A percentile compares a stretch with the other conserved stretches of the same genome.
Conservation (phyloP, 176 grass and related monocot species). For the Chrysopogon serrulatus region DNA sequence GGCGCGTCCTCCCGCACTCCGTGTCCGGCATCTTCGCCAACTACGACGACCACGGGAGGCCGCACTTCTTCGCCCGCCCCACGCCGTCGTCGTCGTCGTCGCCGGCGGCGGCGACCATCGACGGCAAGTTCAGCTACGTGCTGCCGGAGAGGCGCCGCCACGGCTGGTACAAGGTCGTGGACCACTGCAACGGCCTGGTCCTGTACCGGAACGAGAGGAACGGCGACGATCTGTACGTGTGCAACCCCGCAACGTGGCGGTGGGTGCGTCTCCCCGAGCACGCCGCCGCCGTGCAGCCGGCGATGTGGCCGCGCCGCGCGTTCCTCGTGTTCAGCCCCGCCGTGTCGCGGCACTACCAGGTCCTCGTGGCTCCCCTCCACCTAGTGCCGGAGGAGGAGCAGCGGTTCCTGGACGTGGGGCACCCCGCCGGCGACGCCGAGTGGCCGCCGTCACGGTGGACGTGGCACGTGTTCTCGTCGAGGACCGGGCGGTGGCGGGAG, state of each 20-base stretch:
- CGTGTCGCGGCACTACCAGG: neutral
- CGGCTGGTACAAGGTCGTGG: neutral
- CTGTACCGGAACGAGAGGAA: neutral
- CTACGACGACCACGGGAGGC: neutral
- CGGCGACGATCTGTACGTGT: neutral
- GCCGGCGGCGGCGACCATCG: no score
- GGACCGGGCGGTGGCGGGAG: neutral
- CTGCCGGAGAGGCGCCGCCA: neutral
- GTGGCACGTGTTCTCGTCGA: neutral
- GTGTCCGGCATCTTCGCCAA: no score
- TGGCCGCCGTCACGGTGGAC: neutral
- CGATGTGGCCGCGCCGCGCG: neutral
- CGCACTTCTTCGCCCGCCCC: no score
- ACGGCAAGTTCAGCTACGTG: no score
- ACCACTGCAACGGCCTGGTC: neutral
- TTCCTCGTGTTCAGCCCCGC: neutral
- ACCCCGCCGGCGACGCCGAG: neutral
- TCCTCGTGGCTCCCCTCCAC: neutral
- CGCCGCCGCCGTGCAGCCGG: neutral
- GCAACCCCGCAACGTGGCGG: neutral
- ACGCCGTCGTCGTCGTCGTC: no score
- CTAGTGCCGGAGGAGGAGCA: neutral
- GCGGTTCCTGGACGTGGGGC: no score
- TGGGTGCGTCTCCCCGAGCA: neutral
- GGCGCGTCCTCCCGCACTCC: neutral